phyloP scores from a whole-genome alignment of 805 yeast species.

The Limtongozyma cylindracea region DNA sequence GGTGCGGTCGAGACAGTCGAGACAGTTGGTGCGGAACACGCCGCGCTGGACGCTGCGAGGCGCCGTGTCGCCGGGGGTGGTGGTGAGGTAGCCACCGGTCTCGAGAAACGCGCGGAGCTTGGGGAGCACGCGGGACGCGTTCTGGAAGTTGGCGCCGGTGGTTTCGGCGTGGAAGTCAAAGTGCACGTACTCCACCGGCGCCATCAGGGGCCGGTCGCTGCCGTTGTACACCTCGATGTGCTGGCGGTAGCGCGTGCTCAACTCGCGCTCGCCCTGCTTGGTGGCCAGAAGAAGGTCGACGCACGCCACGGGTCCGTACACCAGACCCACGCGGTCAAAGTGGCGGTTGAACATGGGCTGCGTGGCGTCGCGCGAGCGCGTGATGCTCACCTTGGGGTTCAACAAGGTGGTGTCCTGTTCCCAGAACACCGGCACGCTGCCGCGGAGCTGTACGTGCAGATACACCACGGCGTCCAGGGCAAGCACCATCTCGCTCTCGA shows the following conservation, averaged over 20 bases:
- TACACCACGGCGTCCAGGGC: constrained; percentile 22
- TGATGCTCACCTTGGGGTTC: constrained; percentile 75
- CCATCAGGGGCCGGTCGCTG: too few relatives aligned
- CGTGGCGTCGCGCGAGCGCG: constrained; percentile 78
- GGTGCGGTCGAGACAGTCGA: constrained; percentile 88
- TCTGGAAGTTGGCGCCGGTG: constrained; percentile 50
- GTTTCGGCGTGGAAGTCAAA: constrained; percentile 93
- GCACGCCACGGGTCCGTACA: constrained; percentile 73
- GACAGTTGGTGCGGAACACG: constrained; percentile 77
- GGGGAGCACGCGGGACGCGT: constrained; percentile 47
- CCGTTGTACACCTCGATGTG: too few relatives aligned
- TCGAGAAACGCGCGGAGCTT: constrained; percentile 38
- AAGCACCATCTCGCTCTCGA: constrained; percentile 50
- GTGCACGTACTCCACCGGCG: constrained; percentile 29
- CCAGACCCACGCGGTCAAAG: constrained; percentile 37
- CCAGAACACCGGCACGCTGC: constrained; percentile 93
- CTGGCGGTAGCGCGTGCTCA: constrained; percentile 37
- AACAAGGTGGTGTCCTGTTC: constrained; percentile 85
- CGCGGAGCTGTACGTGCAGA: constrained; percentile 78
- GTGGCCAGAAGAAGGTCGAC: constrained; percentile 63
- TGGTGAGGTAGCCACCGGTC: constrained; percentile 59
- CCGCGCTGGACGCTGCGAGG: too few relatives aligned
- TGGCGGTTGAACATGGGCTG: constrained; percentile 77
- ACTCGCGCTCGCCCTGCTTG: constrained; percentile 51
- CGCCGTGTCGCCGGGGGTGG: too few relatives aligned